Evolutionary conservation across 2,329 filamentous ascomycete genomes (phyloP), one percentile per base, ranked within the genome.

Genomic region (Dendryphion nanum): DNA sequence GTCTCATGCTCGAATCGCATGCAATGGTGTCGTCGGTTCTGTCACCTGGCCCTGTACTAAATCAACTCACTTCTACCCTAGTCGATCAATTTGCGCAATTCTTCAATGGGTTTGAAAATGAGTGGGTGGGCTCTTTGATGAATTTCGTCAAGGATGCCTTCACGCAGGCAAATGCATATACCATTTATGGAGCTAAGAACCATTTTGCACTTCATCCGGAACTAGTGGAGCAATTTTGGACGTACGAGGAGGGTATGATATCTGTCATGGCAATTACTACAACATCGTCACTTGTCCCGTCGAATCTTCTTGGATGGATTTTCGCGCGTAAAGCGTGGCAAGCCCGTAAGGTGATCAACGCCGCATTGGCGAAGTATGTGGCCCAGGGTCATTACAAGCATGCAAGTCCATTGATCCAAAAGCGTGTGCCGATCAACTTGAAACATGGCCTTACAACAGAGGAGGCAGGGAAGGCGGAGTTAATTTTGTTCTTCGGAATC

Each of bases 141-240:
- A 36, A 37, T 18, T 45, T 49, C 14, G 41, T 47, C 6, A 46
- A 55, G 3, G 39, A 37, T 5, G 48, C 60, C 18, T 66, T 74
- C 48, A 68, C 64, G 2, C 37, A 63, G 4, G 67, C 68, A 8
- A 71, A 68, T 0, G 55, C 59, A 3, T 49, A 58, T 23, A 59
- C 68, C 6, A 42, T 76, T 6, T 73, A 68, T 30, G 73, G 73
- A 2, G 55, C 64, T 3, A 39, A 62, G 2, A 70, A 73, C 41
- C 69, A 69, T 0, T 57, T 72, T 29, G 53, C 41, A 10, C 30
- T 47, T 1, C 50, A 69, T 10, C 48, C 56, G 3, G 44, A 37
- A 12, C 47, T 72, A 3, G 37, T 67, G 2, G 43, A 66, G 5
- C 55, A 59, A 19, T 55, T 73, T n/a, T 63, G 68, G 67, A 49